Percentiles rank a stretch among this genome's conserved stretches.
phyloP scores from a whole-genome alignment of 257 asterid species.

The Jacaranda mimosifolia region DNA sequence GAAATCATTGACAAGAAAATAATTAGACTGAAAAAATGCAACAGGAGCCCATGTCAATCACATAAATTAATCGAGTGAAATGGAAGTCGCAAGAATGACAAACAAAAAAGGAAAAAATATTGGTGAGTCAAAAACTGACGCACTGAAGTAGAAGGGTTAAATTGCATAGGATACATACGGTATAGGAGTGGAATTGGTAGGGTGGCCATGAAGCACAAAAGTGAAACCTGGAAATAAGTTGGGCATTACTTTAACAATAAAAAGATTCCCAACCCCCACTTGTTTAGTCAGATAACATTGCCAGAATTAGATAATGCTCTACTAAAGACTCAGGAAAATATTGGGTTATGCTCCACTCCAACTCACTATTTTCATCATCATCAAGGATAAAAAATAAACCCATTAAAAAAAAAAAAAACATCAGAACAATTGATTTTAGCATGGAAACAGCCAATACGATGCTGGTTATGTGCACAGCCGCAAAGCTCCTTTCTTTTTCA shows the following conservation, averaged over 20 bases:
- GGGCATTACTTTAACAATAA: conserved; percentile 3
- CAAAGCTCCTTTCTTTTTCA: background rate
- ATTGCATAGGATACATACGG: too few relatives aligned
- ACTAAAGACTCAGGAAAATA: background rate
- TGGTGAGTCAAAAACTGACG: conserved; percentile 9
- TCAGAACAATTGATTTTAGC: background rate
- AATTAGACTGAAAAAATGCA: too few relatives aligned
- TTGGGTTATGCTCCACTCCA: background rate
- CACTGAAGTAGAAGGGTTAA: background rate
- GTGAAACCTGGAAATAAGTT: conserved; percentile 19
- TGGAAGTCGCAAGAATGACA: too few relatives aligned
- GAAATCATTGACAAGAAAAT: too few relatives aligned
- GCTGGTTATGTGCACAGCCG: conserved; percentile 22
- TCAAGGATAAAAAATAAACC: too few relatives aligned
- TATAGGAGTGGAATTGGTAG: conserved; percentile 27
- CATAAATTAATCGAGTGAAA: too few relatives aligned
- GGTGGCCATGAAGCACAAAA: conserved; percentile 27
- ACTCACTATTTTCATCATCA: conserved; percentile 1
- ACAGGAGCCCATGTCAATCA: too few relatives aligned
- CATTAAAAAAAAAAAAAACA: too few relatives aligned
- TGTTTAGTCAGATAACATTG: background rate
- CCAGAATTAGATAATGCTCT: conserved; percentile 12
- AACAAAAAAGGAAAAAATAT: background rate
- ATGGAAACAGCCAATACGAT: conserved; percentile 16
- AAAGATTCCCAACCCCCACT: background rate